These are phyloP conservation scores for Torulaspora microellipsoides DNA, from an alignment of 805 yeast species.

Conservation along the genomic window DNA sequence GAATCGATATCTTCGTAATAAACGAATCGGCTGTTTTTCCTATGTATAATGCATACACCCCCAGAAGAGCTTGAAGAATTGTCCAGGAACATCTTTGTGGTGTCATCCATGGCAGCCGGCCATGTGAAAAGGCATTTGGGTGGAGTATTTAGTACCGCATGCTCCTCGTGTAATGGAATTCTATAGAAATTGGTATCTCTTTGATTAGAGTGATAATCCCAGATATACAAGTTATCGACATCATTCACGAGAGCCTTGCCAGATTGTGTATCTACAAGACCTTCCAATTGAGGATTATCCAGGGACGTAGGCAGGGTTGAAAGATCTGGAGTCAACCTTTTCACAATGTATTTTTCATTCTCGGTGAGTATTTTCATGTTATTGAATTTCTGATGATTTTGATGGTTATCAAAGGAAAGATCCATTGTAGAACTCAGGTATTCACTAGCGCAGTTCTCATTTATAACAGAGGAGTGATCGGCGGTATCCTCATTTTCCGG, in stretches of 20 bases:
- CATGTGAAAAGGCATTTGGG: slow-evolving; percentile 30
- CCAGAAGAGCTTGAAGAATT: slow-evolving; percentile 40
- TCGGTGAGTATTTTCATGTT: slow-evolving; percentile 26
- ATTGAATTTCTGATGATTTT: slow-evolving; percentile 9
- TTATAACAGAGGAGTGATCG: slow-evolving; percentile 3
- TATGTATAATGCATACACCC: slow-evolving; percentile 65
- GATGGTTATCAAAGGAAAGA: slow-evolving; percentile 8
- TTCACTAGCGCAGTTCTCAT: slow-evolving; percentile 5
- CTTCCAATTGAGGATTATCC: slow-evolving; percentile 28
- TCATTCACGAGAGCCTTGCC: slow-evolving; percentile 48
- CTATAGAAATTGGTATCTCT: slow-evolving; percentile 41
- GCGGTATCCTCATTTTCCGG: slow-evolving; percentile 17
- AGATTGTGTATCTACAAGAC: slow-evolving; percentile 45
- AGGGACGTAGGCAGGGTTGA: slow-evolving; percentile 11
- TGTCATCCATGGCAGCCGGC: slow-evolving; percentile 30
- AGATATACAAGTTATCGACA: slow-evolving; percentile 52
- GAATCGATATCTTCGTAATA: slow-evolving; percentile 70
- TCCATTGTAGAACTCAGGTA: slow-evolving; percentile 9
- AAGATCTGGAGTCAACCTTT: slow-evolving; percentile 20
- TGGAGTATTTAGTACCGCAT: slow-evolving; percentile 14
- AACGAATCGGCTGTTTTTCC: slow-evolving; percentile 51
- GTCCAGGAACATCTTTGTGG: slow-evolving; percentile 46
- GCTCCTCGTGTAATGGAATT: slow-evolving; percentile 29
- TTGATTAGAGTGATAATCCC: slow-evolving; percentile 65
- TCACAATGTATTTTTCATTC: slow-evolving; percentile 30